Conservation (phyloP, 2,329 filamentous ascomycete genomes). For the Neonectria sp. region DNA sequence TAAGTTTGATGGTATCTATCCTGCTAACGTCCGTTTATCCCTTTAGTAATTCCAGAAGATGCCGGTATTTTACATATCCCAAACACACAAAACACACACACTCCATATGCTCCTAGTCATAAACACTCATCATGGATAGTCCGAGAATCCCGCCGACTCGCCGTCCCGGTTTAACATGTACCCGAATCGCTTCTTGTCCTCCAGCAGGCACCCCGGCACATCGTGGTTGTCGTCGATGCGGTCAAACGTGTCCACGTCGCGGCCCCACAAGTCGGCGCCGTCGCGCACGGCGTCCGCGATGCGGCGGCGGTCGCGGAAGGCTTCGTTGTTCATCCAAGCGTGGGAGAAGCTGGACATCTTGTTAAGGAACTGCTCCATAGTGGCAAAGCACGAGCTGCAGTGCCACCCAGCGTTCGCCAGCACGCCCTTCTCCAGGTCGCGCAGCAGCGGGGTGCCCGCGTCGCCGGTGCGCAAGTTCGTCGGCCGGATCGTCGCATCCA, state of each 20-base stretch:
- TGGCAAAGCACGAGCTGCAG: slow-evolving; percentile 73
- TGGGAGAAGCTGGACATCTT: slow-evolving; percentile 73
- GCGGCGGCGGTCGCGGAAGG: slow-evolving; percentile 62
- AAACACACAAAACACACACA: slow-evolving; percentile 3
- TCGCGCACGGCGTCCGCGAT: slow-evolving; percentile 67
- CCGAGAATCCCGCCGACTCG: slow-evolving; percentile 62
- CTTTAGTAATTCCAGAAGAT: not conserved
- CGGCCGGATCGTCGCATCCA: slow-evolving; percentile 64
- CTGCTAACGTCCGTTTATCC: not conserved
- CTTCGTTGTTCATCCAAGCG: slow-evolving; percentile 64
- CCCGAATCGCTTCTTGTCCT: slow-evolving; percentile 56
- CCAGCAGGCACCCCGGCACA: slow-evolving; percentile 64
- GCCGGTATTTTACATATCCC: slow-evolving; percentile 10
- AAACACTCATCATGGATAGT: slow-evolving; percentile 55
- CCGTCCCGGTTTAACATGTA: slow-evolving; percentile 65
- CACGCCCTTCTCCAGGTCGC: slow-evolving; percentile 59
- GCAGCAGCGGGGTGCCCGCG: slow-evolving; percentile 56
- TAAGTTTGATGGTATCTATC: slow-evolving; percentile 7
- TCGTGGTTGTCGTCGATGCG: slow-evolving; percentile 66
- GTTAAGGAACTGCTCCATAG: slow-evolving; percentile 67
- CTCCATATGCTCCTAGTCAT: slow-evolving; percentile 14
- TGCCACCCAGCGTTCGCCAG: slow-evolving; percentile 71
- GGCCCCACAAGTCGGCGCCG: slow-evolving; percentile 70
- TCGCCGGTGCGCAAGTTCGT: slow-evolving; percentile 67
- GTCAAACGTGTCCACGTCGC: slow-evolving; percentile 62